A percentile compares a stretch with the other conserved stretches of the same genome.
Conservation (phyloP, 257 asterid genomes). For the Solanum corneliomulleri region DNA sequence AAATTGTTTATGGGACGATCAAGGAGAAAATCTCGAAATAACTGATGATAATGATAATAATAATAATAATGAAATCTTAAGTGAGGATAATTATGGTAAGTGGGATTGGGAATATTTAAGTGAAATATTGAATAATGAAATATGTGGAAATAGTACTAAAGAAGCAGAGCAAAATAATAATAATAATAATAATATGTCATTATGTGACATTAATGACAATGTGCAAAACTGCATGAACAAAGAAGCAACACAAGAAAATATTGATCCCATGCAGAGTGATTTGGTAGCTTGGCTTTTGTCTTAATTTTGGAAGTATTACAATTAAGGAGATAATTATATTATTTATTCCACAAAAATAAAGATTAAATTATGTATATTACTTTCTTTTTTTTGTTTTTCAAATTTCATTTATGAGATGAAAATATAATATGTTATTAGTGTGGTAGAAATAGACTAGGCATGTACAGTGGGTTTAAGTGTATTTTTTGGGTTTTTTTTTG, state of each 20-base stretch:
- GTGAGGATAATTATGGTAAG: not conserved
- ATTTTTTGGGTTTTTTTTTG: not conserved
- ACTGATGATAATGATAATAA: not conserved
- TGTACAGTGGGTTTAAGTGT: not conserved
- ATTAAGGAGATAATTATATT: not conserved
- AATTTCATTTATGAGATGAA: too few species aligned
- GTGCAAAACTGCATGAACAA: not conserved
- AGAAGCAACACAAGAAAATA: not conserved
- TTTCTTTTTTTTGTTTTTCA: too few species aligned
- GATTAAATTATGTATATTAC: not conserved
- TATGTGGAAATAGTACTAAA: not conserved
- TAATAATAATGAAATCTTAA: not conserved
- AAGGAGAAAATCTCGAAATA: not conserved
- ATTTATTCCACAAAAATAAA: not conserved
- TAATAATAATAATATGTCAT: not conserved
- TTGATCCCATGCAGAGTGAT: constrained; percentile 11
- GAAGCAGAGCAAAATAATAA: not conserved
- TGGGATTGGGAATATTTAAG: constrained; percentile 23
- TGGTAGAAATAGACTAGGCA: not conserved
- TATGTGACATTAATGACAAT: constrained; percentile 11
- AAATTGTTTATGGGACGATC: not conserved
- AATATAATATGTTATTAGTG: too few species aligned
- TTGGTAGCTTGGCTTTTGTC: constrained; percentile 54
- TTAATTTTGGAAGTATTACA: not conserved
- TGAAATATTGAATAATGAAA: not conserved